phyloP scores from a whole-genome alignment of 1,284 basidiomycete genomes.

The Vanrija pseudolonga region DNA sequence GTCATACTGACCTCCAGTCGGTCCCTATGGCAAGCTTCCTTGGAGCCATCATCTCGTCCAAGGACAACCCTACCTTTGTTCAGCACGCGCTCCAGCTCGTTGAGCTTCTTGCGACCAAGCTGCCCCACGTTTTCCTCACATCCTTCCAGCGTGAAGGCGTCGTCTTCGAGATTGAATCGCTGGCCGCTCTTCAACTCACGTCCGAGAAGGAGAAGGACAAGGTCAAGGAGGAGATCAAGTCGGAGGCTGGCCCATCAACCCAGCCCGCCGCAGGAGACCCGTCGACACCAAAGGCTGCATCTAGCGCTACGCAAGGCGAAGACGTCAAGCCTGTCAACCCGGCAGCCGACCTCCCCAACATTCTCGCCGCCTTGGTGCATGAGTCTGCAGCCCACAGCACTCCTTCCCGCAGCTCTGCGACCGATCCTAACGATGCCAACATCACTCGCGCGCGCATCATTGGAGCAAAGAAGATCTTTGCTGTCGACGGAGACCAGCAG shows the following conservation, averaged over 20 bases:
- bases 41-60: conserved; percentile 84
- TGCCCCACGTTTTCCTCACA: conserved; percentile 75
- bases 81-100: conserved; percentile 85
- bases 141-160: conserved; percentile 90
- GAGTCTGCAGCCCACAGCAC: background rate
- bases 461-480: conserved; percentile 62
- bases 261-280: background rate
- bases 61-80: conserved; percentile 78
- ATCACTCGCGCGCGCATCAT: conserved; percentile 83
- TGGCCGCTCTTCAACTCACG: conserved; percentile 61
- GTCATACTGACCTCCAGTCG: conserved; percentile 53
- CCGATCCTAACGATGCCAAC: conserved; percentile 79
- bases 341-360: conserved; percentile 24
- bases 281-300: conserved; percentile 1
- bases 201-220: conserved; percentile 24
- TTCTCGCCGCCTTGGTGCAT: conserved; percentile 45
- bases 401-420: conserved; percentile 31
- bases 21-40: conserved; percentile 89
- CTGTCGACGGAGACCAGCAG: conserved; percentile 57
- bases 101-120: conserved; percentile 77
- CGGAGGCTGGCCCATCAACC: conserved; percentile 2
- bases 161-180: conserved; percentile 78
- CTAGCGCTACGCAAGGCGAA: conserved; percentile 12
- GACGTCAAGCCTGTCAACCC: conserved; percentile 20
- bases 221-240: conserved; percentile 14